These are phyloP conservation scores for Setaria viridis DNA, from an alignment of 202 grass and related monocot species.

Conservation along the genomic window DNA sequence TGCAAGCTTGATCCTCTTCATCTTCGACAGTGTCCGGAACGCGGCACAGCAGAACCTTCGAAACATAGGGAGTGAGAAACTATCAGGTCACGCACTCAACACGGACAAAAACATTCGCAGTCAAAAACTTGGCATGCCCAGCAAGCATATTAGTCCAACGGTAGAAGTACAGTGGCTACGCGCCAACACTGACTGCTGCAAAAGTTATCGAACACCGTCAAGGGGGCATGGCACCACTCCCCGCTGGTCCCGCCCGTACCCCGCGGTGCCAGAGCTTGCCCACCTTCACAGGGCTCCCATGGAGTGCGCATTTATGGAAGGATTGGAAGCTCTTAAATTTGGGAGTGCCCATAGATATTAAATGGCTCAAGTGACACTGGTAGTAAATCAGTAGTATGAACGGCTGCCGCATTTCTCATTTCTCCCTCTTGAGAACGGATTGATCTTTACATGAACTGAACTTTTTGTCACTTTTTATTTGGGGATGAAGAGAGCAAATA, in stretches of 20 bases:
- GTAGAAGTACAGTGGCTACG: conserved; percentile 15
- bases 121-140: neutral
- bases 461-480: neutral
- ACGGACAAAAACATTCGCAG: neutral
- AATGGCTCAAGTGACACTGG: conserved; percentile 25
- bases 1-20: conserved; percentile 53
- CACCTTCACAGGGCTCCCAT: conserved; percentile 35
- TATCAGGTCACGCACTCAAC: conserved; percentile 19
- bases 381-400: neutral
- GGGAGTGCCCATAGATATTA: conserved; percentile 22
- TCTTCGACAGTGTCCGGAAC: conserved; percentile 29
- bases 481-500: neutral
- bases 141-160: neutral
- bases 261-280: conserved; percentile 38
- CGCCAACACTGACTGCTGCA: neutral
- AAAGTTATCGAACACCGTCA: neutral
- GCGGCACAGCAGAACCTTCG: conserved; percentile 3
- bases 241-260: conserved; percentile 25
- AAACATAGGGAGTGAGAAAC: neutral
- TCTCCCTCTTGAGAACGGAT: neutral
- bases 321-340: conserved; percentile 36
- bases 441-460: neutral
- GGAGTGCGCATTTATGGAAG: conserved; percentile 45
- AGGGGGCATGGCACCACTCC: neutral
- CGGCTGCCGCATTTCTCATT: neutral